A percentile compares a stretch with the other conserved stretches of the same genome.
These are phyloP conservation scores for Lithospermum erythrorhizon DNA, from an alignment of 257 asterid genomes.

Conservation along the genomic window DNA sequence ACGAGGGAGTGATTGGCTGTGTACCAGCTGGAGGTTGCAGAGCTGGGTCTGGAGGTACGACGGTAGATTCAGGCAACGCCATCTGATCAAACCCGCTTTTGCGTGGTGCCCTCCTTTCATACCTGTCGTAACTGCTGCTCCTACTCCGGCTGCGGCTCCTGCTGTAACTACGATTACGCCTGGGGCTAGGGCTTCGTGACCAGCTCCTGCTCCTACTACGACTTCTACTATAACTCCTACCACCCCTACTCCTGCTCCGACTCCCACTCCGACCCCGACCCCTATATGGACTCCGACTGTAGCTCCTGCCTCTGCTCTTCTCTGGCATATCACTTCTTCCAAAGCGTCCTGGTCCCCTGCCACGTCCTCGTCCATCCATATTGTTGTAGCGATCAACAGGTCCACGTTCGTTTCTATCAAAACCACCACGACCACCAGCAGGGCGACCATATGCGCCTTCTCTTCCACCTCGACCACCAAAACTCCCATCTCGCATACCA, in stretches of 20 bases:
- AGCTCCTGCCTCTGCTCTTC: slow-evolving; percentile 60
- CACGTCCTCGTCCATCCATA: slow-evolving; percentile 58
- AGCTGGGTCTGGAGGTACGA: background rate
- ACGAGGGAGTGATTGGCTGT: slow-evolving; percentile 5
- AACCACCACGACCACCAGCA: slow-evolving; percentile 45
- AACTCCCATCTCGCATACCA: slow-evolving; percentile 38
- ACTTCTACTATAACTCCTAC: slow-evolving; percentile 34
- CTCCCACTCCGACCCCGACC: slow-evolving; percentile 50
- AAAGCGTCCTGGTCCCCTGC: slow-evolving; percentile 65
- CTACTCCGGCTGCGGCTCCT: slow-evolving; percentile 18
- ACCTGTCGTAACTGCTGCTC: too few species aligned
- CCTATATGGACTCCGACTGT: slow-evolving; percentile 55
- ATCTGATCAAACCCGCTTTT: slow-evolving; percentile 32
- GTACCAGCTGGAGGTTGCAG: slow-evolving; percentile 3
- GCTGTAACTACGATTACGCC: slow-evolving; percentile 39
- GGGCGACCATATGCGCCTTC: slow-evolving; percentile 40
- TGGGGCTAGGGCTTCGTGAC: slow-evolving; percentile 20
- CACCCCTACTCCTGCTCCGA: slow-evolving; percentile 43
- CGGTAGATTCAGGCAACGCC: slow-evolving; percentile 28
- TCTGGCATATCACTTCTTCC: slow-evolving; percentile 58
- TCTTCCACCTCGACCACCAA: slow-evolving; percentile 51
- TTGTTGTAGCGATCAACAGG: slow-evolving; percentile 35
- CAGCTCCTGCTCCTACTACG: slow-evolving; percentile 34
- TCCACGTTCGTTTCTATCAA: slow-evolving; percentile 74
- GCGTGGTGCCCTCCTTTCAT: too few species aligned